Percentiles rank a stretch among this genome's conserved stretches.
Evolutionary conservation across 2,329 filamentous ascomycete species (phyloP).

Genomic region (Verticillium longisporum): DNA sequence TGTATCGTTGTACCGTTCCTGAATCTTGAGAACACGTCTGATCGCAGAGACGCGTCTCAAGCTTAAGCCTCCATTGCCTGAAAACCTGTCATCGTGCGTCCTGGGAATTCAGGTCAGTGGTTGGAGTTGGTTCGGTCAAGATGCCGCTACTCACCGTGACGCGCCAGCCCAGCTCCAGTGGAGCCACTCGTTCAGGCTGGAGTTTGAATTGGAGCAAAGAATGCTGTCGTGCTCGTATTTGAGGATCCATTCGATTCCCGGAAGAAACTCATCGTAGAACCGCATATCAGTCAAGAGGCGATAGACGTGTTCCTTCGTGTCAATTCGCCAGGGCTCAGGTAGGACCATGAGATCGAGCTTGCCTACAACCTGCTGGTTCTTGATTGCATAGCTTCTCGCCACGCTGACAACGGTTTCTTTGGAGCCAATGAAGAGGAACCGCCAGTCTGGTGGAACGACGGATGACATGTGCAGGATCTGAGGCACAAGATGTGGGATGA

Average conservation of each 20-base stretch:
- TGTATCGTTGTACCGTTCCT: slow-evolving; percentile 41
- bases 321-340: slow-evolving; percentile 39
- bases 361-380: slow-evolving; percentile 40
- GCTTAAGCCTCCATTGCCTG: slow-evolving; percentile 47
- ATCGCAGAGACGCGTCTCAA: slow-evolving; percentile 47
- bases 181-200: slow-evolving; percentile 45
- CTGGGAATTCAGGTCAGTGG: slow-evolving; percentile 15
- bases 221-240: slow-evolving; percentile 51
- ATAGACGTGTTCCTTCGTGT: slow-evolving; percentile 39
- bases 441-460: slow-evolving; percentile 50
- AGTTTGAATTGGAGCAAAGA: slow-evolving; percentile 45
- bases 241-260: slow-evolving; percentile 45
- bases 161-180: slow-evolving; percentile 49
- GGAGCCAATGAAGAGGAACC: slow-evolving; percentile 46
- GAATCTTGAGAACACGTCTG: slow-evolving; percentile 37
- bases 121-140: not conserved
- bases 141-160: slow-evolving; percentile 28
- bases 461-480: slow-evolving; percentile 45
- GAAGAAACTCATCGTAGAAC: slow-evolving; percentile 46
- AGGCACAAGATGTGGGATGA: slow-evolving; percentile 39
- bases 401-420: slow-evolving; percentile 38
- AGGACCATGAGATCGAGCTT: slow-evolving; percentile 45
- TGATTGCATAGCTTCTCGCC: slow-evolving; percentile 35
- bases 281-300: slow-evolving; percentile 41
- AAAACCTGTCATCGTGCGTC: slow-evolving; percentile 33